Evolutionary conservation across 1,284 basidiomycete species (phyloP), one percentile per base, ranked within the genome.

Genomic region (Fomitopsis schrenkii): DNA sequence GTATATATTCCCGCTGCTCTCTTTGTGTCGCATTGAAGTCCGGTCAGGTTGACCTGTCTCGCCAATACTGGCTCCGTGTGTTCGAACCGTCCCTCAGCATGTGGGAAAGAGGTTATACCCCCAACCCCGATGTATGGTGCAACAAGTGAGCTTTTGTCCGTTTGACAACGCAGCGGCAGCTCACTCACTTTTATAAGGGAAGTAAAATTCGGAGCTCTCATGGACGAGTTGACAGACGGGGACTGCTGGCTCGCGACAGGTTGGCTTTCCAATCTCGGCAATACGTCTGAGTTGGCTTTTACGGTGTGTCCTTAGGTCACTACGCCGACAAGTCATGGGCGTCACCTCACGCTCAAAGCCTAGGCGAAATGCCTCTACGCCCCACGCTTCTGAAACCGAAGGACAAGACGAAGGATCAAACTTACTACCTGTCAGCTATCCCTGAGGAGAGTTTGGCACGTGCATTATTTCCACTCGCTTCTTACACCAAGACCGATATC

Each of bases 61-160:
- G 80, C 58, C 87, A 95, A 74, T 97, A 97, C 70, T 97, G 95
- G 95, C 86, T 81, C 12, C 81, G 85, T 33, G 94, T 97, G 14
- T 97, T 97, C 68, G 88, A 94, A 68, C 94, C 94, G 2, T 85
- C 92, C 1, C 73, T 97, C 28, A 79, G 78, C 40, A 76, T 82
- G 17, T 97, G 95, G 94, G 84, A 90, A 68, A 67, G 75, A 1
- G 95, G 94, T 0, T 72, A 80, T 19, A 96, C 93, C 0, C 97
- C 97, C 0, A 98, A 98, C 74, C 95, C 97, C 0, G 97, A 98
- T 71, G 88, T 98, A 1, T 88, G 86, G 80, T 98, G 97, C 73
- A 98, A 99, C 74, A 84, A 80, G 93, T 93, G 57, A 59, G 78
- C 38, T 12, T 12, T 8, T 36, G 41, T 57, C 15, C 50, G 33